A percentile compares a stretch with the other conserved stretches of the same genome.
Conservation (phyloP, 1,284 basidiomycete species). For the Coniferiporia sulphurascens region DNA sequence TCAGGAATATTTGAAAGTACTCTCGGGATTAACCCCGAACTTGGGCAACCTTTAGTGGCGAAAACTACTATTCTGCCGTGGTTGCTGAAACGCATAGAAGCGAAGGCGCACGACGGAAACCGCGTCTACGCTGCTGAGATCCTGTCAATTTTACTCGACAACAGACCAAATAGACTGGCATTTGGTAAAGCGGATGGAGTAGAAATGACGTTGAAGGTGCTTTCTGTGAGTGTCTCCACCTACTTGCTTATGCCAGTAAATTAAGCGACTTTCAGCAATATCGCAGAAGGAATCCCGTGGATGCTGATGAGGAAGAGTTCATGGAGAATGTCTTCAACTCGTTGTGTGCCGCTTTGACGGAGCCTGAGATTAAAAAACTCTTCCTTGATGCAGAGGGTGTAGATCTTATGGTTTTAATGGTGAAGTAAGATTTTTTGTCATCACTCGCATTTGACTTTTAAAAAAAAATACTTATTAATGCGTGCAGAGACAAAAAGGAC, state of each 20-base stretch:
- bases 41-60: conserved; percentile 65
- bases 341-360: conserved; percentile 77
- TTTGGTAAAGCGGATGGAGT: conserved; percentile 73
- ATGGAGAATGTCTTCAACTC: conserved; percentile 96
- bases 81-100: conserved; percentile 75
- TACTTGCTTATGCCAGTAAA: conserved; percentile 6
- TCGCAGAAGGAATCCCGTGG: conserved; percentile 74
- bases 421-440: conserved; percentile 63
- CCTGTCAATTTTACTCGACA: conserved; percentile 80
- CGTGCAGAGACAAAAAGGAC: conserved; percentile 71
- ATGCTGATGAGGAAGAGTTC: conserved; percentile 91
- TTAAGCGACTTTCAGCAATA: conserved; percentile 59
- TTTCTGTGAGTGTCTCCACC: conserved; percentile 62
- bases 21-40: conserved; percentile 74
- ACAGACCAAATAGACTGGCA: conserved; percentile 56
- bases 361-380: conserved; percentile 70
- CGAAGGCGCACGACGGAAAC: conserved; percentile 77
- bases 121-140: conserved; percentile 86
- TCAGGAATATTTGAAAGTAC: conserved; percentile 91
- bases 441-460: neutral
- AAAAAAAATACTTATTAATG: conserved; percentile 9
- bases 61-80: conserved; percentile 77
- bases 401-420: conserved; percentile 94
- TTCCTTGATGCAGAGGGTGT: conserved; percentile 92
- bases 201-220: conserved; percentile 69